A percentile compares a stretch with the other conserved stretches of the same genome.
Conservation (phyloP, 805 yeast species). For the Candida jianshihensis region DNA sequence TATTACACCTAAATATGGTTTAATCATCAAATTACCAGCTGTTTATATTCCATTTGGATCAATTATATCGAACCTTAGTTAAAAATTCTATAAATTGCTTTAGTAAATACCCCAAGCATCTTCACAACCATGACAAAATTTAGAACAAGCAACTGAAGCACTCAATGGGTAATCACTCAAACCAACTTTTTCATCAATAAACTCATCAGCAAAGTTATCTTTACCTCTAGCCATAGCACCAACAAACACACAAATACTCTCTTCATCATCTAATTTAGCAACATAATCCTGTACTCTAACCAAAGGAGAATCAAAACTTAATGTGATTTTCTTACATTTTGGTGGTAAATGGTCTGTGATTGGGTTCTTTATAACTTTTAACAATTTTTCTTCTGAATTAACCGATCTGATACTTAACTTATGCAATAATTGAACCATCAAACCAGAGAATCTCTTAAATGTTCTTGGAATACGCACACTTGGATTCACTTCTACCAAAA, state of each 20-base stretch:
- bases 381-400: slow-evolving; percentile 87
- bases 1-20: too few species aligned
- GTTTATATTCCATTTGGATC: too few species aligned
- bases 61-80: too few species aligned
- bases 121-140: slow-evolving; percentile 97
- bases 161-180: slow-evolving; percentile 91
- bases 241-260: slow-evolving; percentile 94
- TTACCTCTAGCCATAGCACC: slow-evolving; percentile 99
- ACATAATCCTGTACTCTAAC: slow-evolving; percentile 86
- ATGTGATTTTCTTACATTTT: slow-evolving; percentile 88
- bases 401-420: slow-evolving; percentile 90
- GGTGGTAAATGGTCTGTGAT: slow-evolving; percentile 95
- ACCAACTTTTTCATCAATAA: slow-evolving; percentile 92
- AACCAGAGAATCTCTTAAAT: slow-evolving; percentile 93
- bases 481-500: slow-evolving; percentile 92
- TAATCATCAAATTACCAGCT: too few species aligned
- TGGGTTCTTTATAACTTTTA: slow-evolving; percentile 94
- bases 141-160: slow-evolving; percentile 97
- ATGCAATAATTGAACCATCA: slow-evolving; percentile 95
- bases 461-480: slow-evolving; percentile 97
- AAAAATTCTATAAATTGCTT: not conserved
- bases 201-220: slow-evolving; percentile 96
- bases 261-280: slow-evolving; percentile 70
- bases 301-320: slow-evolving; percentile 88
- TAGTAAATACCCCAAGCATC: slow-evolving; percentile 85